These are phyloP conservation scores for Leptodermis oblonga DNA, from an alignment of 257 asterid genomes.

Conservation along the genomic window DNA sequence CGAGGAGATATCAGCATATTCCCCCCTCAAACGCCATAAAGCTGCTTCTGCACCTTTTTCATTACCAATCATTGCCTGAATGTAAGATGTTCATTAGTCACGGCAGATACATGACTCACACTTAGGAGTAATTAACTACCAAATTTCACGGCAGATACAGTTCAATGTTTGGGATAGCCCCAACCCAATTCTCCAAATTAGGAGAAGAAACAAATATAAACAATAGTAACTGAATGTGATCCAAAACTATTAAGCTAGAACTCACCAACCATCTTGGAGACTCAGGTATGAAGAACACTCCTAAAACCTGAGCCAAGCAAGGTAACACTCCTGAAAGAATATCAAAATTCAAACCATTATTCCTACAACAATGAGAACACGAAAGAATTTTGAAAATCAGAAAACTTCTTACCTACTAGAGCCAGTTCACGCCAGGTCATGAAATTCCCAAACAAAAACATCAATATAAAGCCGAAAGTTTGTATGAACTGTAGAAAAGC, in stretches of 20 bases:
- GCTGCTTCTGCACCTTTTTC: slow-evolving; percentile 21
- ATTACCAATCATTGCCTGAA: slow-evolving; percentile 27
- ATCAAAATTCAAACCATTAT: not conserved
- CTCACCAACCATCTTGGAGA: slow-evolving; percentile 33
- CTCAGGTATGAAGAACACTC: slow-evolving; percentile 21
- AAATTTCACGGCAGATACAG: too few relatives aligned
- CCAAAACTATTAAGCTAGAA: not conserved
- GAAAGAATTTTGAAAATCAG: not conserved
- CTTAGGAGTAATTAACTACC: not conserved
- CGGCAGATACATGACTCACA: not conserved
- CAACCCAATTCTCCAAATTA: not conserved
- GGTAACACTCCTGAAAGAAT: slow-evolving; percentile 16
- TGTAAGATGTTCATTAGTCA: not conserved
- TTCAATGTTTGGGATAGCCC: too few relatives aligned
- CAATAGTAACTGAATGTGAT: not conserved
- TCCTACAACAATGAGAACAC: too few relatives aligned
- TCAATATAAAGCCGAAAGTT: slow-evolving; percentile 19
- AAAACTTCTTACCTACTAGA: slow-evolving; percentile 16
- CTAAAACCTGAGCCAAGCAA: slow-evolving; percentile 14
- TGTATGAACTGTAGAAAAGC: slow-evolving; percentile 13
- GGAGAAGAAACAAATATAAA: not conserved
- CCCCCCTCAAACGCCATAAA: slow-evolving; percentile 30
- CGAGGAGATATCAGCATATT: slow-evolving; percentile 24
- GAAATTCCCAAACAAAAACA: slow-evolving; percentile 23
- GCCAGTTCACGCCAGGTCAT: slow-evolving; percentile 21